Base-by-base conservation (phyloP, 371 early-diverging fungal genomes). In the Thermomucor indicae-seudaticae region DNA sequence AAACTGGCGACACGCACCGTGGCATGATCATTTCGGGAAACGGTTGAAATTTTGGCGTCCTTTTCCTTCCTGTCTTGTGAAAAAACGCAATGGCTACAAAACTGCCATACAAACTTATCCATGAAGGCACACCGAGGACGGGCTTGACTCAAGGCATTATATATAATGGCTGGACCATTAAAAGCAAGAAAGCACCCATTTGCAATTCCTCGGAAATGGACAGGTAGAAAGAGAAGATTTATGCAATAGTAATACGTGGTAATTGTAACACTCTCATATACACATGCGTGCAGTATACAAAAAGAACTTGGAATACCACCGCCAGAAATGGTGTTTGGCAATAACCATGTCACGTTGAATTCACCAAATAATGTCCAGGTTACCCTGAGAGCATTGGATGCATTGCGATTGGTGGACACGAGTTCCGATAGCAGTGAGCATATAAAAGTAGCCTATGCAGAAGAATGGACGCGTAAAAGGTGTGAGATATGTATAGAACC, bases 261-360 rank as follows among this genome's bases (percentile, higher is more conserved):
- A 3, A 19, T 24, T 46, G 16, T 31, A 11, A 2, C 20, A 3
- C 32, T 10, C 7, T 43, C 45, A 28, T 30, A 14, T 6, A 25
- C 10, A 46, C 29, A 22, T 3, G 12, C 35, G 1, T 6, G 47
- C 31, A 84, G 84, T 32, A 64, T 78, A 11, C 71, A 78, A 47
- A 76, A 79, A 45, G 77, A 75, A 10, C 64, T 90, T 42, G 82
- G 81, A 1, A 77, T 93, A 46, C 89, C 89, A 27, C 76, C 88
- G 16, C 95, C 96, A n/a, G 93, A 93, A 67, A 94, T 94, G 96
- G 86, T 91, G 30, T 96, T 96, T 83, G 93, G 94, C 31, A 83
- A 85, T 65, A 94, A 90, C 67, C 65, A 66, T 48, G 70, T 91
- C 19, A 62, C 60, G 4, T 47, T 85, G 24, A 40, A 64, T 17